These are phyloP conservation scores for Pancytospora philotis DNA, from an alignment of 371 early-diverging fungal species.

Conservation along the genomic window DNA sequence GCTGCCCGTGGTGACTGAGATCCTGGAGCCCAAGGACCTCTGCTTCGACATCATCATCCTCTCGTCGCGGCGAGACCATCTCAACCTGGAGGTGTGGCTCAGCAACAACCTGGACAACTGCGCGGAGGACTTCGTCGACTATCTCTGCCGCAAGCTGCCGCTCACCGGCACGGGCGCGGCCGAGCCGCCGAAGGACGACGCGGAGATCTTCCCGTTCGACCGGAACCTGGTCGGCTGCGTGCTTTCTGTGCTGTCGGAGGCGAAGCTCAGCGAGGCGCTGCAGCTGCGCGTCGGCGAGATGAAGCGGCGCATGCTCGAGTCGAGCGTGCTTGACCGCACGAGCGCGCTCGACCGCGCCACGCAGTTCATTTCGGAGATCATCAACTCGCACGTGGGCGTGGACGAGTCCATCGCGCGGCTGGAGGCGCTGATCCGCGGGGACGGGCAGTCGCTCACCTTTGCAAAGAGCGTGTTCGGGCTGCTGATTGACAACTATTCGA, in stretches of 20 bases:
- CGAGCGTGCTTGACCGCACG: slow-evolving; percentile 12
- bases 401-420: slow-evolving; percentile 23
- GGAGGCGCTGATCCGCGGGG: slow-evolving; percentile 24
- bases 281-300: slow-evolving; percentile 17
- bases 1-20: slow-evolving; percentile 36
- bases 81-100: slow-evolving; percentile 49
- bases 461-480: slow-evolving; percentile 41
- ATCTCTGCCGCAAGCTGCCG: slow-evolving; percentile 9
- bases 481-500: slow-evolving; percentile 42
- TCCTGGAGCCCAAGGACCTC: slow-evolving; percentile 30
- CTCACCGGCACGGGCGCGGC: background rate
- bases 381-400: slow-evolving; percentile 31
- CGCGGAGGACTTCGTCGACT: slow-evolving; percentile 30
- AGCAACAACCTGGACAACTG: slow-evolving; percentile 15
- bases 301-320: slow-evolving; percentile 18
- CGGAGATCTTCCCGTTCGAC: slow-evolving; percentile 43
- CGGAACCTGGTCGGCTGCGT: slow-evolving; percentile 20
- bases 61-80: slow-evolving; percentile 42
- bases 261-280: slow-evolving; percentile 14
- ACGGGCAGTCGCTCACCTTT: slow-evolving; percentile 21
- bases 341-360: slow-evolving; percentile 24
- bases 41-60: slow-evolving; percentile 53
- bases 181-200: background rate
- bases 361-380: slow-evolving; percentile 43
- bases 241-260: slow-evolving; percentile 7